These are phyloP conservation scores for Naganishia liquefaciens DNA, from an alignment of 1,284 basidiomycete genomes.

Conservation along the genomic window DNA sequence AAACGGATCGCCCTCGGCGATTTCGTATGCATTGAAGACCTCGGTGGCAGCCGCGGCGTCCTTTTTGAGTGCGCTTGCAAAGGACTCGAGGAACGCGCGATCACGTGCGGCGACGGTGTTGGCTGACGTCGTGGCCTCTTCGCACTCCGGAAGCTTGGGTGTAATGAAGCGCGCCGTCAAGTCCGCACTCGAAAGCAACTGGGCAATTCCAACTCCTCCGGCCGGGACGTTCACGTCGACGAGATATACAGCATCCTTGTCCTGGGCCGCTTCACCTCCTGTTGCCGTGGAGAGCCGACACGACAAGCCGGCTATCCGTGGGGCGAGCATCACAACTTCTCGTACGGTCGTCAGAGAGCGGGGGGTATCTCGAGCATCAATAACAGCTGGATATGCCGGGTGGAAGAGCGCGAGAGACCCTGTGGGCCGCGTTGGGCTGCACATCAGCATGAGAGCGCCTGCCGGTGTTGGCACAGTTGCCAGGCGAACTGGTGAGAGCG, in stretches of 20 bases:
- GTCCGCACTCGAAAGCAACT: slow-evolving; percentile 28
- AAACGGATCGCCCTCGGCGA: slow-evolving; percentile 22
- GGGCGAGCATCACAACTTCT: slow-evolving; percentile 20
- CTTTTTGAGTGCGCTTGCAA: slow-evolving; percentile 18
- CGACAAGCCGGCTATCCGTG: slow-evolving; percentile 10
- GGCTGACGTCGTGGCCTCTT: not conserved
- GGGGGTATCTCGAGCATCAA: slow-evolving; percentile 21
- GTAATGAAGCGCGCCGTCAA: slow-evolving; percentile 23
- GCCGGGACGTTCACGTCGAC: slow-evolving; percentile 27
- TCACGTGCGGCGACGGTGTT: slow-evolving; percentile 19
- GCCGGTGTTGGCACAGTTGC: slow-evolving; percentile 28
- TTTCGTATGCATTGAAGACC: slow-evolving; percentile 20
- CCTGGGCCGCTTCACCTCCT: slow-evolving; percentile 4
- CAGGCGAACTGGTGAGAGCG: not conserved
- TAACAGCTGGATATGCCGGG: slow-evolving; percentile 32
- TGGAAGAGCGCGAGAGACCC: slow-evolving; percentile 32
- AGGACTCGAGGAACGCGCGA: slow-evolving; percentile 21
- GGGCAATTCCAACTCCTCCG: slow-evolving; percentile 32
- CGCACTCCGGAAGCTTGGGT: not conserved
- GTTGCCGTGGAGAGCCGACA: slow-evolving; percentile 3
- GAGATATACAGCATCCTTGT: slow-evolving; percentile 26
- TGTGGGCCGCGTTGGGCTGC: slow-evolving; percentile 8
- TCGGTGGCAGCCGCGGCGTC: slow-evolving; percentile 5
- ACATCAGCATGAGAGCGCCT: slow-evolving; percentile 27
- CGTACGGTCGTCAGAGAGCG: slow-evolving; percentile 10